Percentiles rank a stretch among this genome's conserved stretches.
These are phyloP conservation scores for Phytophthora pseudosyringae DNA, from an alignment of 352 stramenopile species.

Conservation along the genomic window DNA sequence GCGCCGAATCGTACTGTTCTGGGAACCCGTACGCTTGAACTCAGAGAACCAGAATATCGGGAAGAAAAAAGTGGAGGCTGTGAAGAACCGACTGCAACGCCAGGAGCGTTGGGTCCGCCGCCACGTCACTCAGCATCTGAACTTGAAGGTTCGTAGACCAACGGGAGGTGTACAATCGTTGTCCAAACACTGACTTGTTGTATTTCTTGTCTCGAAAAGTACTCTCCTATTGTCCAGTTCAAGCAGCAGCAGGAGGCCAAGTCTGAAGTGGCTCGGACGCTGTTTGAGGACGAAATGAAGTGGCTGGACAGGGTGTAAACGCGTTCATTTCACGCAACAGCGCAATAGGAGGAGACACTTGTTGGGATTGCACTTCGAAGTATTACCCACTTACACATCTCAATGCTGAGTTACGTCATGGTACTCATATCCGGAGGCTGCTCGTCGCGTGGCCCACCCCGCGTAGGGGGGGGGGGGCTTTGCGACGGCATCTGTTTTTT, in stretches of 20 bases:
- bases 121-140: constrained; percentile 75
- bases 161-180: not conserved
- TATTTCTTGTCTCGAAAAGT: constrained; percentile 40
- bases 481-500: constrained; percentile 6
- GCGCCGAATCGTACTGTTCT: constrained; percentile 70
- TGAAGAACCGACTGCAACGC: constrained; percentile 67
- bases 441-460: not conserved
- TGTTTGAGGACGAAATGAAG: constrained; percentile 83
- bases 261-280: constrained; percentile 57
- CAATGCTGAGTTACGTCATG: constrained; percentile 30
- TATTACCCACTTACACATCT: constrained; percentile 36
- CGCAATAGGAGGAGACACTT: constrained; percentile 24
- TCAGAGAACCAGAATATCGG: constrained; percentile 76
- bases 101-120: constrained; percentile 75
- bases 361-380: constrained; percentile 19
- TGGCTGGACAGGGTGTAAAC: constrained; percentile 64
- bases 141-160: constrained; percentile 67
- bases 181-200: not conserved
- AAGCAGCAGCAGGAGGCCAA: constrained; percentile 73
- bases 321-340: constrained; percentile 9
- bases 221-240: constrained; percentile 81
- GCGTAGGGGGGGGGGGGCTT: constrained; percentile 2
- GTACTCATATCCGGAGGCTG: constrained; percentile 14
- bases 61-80: constrained; percentile 74
- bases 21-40: constrained; percentile 72